Conservation (phyloP, 805 yeast genomes). For the Yamadazyma ubonensis region DNA sequence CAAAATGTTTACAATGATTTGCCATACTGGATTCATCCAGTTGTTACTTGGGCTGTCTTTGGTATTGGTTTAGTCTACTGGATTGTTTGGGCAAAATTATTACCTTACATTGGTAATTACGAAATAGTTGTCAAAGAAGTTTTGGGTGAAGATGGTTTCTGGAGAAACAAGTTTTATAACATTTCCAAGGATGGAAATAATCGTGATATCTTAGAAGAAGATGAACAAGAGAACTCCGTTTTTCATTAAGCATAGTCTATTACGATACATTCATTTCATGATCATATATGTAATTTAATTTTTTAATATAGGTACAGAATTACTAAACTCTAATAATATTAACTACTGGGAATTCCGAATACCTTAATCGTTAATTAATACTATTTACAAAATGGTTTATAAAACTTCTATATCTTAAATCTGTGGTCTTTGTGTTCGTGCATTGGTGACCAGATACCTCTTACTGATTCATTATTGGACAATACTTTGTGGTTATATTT, state of each 20-base stretch:
- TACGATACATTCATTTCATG: background rate
- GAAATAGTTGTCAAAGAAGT: constrained; percentile 51
- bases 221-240: background rate
- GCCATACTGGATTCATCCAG: constrained; percentile 80
- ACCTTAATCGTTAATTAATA: background rate
- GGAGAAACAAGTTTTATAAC: constrained; percentile 59
- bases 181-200: constrained; percentile 26
- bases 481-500: constrained; percentile 73
- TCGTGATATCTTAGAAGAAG: constrained; percentile 8
- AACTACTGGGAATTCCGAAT: too few species aligned
- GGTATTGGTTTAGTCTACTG: constrained; percentile 66
- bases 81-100: constrained; percentile 56
- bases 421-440: constrained; percentile 55
- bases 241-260: background rate
- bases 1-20: constrained; percentile 65
- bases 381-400: constrained; percentile 11
- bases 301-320: background rate
- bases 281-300: background rate
- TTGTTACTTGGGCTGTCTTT: constrained; percentile 76
- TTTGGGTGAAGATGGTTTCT: constrained; percentile 66
- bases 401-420: constrained; percentile 29
- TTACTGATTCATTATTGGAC: constrained; percentile 76
- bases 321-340: too few species aligned
- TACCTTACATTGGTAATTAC: constrained; percentile 58
- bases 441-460: constrained; percentile 98